Percentiles rank a stretch among this genome's conserved stretches.
These are phyloP conservation scores for Annona squamosa DNA, from an alignment of 164 flowering plant species.

Conservation along the genomic window DNA sequence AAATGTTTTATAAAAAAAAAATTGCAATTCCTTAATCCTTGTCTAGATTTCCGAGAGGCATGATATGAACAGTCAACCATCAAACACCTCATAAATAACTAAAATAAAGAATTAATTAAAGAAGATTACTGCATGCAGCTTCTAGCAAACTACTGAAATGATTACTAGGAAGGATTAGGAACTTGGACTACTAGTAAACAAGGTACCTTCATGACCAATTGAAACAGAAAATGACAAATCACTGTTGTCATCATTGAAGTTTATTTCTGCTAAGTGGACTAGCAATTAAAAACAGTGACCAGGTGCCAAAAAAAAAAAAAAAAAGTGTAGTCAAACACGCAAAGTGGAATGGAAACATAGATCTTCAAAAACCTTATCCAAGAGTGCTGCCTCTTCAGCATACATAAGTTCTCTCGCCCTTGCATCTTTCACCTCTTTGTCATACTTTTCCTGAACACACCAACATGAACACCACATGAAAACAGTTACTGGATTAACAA, in stretches of 20 bases:
- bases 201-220: conserved; percentile 1
- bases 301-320: background rate
- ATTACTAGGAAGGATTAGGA: background rate
- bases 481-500: background rate
- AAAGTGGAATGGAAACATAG: background rate
- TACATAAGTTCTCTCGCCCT: conserved; percentile 89
- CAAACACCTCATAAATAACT: background rate
- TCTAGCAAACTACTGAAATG: background rate
- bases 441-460: conserved; percentile 62
- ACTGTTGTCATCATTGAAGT: background rate
- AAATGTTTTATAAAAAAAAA: no score
- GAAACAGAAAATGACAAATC: background rate
- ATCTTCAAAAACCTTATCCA: conserved; percentile 62
- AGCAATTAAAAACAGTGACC: background rate
- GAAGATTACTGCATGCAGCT: background rate
- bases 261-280: background rate
- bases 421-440: conserved; percentile 82
- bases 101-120: background rate
- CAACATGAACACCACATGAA: background rate
- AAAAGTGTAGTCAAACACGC: background rate
- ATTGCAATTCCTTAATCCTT: background rate
- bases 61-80: background rate
- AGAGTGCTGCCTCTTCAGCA: conserved; percentile 87
- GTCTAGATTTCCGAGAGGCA: background rate
- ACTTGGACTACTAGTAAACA: background rate